These are phyloP conservation scores for Hortaea werneckii DNA, from an alignment of 2,329 filamentous ascomycete genomes.

Conservation along the genomic window DNA sequence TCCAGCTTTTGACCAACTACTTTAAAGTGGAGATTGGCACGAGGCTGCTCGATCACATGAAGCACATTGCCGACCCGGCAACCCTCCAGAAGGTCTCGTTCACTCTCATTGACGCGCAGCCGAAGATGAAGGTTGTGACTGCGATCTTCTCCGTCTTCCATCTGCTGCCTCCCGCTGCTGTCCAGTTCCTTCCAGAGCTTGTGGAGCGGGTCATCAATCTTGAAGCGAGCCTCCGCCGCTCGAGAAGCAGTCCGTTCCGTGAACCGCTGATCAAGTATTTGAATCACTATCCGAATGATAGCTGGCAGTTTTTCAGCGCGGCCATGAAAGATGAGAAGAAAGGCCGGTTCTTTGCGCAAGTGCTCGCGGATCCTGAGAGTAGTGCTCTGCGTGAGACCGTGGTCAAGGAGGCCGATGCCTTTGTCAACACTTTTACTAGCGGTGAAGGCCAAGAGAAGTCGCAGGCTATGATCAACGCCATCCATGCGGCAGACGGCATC, in stretches of 20 bases:
- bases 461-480: conserved; percentile 72
- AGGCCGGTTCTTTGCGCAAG: conserved; percentile 82
- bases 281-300: conserved; percentile 82
- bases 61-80: conserved; percentile 71
- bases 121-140: conserved; percentile 86
- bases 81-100: conserved; percentile 86
- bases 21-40: conserved; percentile 98
- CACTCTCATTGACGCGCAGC: conserved; percentile 84
- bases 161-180: conserved; percentile 80
- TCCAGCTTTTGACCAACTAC: conserved; percentile 91
- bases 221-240: conserved; percentile 74
- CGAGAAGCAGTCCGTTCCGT: conserved; percentile 84
- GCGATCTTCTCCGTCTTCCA: conserved; percentile 97
- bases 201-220: conserved; percentile 85
- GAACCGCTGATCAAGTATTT: conserved; percentile 85
- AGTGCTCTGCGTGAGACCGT: conserved; percentile 64
- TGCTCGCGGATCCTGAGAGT: conserved; percentile 67
- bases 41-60: conserved; percentile 86
- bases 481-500: conserved; percentile 75
- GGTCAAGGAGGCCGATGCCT: conserved; percentile 58
- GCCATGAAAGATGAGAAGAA: conserved; percentile 77
- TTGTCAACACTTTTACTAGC: conserved; percentile 53
- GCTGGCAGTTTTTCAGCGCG: conserved; percentile 69
- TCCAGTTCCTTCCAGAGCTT: conserved; percentile 80
- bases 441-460: conserved; percentile 51